These are phyloP conservation scores for Harringtonia aguacate DNA, from an alignment of 2,329 filamentous ascomycete genomes.

Conservation along the genomic window DNA sequence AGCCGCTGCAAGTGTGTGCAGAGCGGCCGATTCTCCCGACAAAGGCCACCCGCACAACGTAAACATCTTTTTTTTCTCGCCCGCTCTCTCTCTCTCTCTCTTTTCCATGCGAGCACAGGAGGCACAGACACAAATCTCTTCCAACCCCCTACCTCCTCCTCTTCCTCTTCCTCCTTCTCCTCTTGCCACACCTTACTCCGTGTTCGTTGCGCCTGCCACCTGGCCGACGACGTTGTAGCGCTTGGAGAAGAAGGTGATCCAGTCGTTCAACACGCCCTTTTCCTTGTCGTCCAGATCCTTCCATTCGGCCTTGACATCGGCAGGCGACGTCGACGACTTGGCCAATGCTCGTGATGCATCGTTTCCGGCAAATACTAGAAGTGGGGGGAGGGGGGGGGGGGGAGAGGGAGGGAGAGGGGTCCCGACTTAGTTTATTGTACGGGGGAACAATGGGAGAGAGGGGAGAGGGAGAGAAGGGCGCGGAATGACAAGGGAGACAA, in stretches of 20 bases:
- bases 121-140: no score
- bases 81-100: background rate
- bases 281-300: slow-evolving; percentile 74
- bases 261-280: slow-evolving; percentile 76
- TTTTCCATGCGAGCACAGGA: no score
- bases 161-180: background rate
- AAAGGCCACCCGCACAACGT: no score
- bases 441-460: background rate
- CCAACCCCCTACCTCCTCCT: background rate
- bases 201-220: slow-evolving; percentile 50
- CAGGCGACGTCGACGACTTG: slow-evolving; percentile 72
- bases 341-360: slow-evolving; percentile 90
- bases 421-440: no score
- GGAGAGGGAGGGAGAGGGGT: no score
- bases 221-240: slow-evolving; percentile 82
- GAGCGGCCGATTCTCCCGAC: no score
- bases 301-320: slow-evolving; percentile 79
- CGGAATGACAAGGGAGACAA: no score
- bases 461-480: background rate
- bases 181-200: slow-evolving; percentile 21
- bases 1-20: background rate
- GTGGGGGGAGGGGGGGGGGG: no score
- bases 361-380: slow-evolving; percentile 86
- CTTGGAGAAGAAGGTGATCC: slow-evolving; percentile 94
- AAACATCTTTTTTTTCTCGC: no score